Base-by-base conservation (phyloP, 148 eudicot genomes). In the Cornus kousa region DNA sequence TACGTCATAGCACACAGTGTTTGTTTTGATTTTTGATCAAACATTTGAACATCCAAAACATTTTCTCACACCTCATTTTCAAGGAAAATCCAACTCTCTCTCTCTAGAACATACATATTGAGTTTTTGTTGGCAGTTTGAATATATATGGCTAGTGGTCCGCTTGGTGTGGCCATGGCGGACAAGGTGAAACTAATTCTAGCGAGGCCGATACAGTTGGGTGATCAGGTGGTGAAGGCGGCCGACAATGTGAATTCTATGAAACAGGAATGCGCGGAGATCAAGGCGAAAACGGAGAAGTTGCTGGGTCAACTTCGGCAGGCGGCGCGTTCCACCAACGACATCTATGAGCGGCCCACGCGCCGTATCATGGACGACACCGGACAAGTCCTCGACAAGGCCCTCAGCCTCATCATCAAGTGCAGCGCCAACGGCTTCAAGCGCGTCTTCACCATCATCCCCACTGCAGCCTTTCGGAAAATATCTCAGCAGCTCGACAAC, bases 361-460 rank as follows among this genome's bases (percentile, higher is more conserved):
- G 97, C 24, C 91, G 95, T 6, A 93, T 93, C 77, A 90, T 91
- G 68, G 93, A 90, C 60, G 92, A 93, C 74, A 91, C 97, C 3
- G 88, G 87, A 53, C 92, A 90, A 7, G 90, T 85, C 75, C 86
- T 93, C 0, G 97, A 91, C 13, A 93, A 93, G 60, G 86, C 97
- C 0, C 75, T 91, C 0, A 78, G 77, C 40, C 90, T 93, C 35
- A 78, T 91, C 0, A 80, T 83, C 74, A 91, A 93, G 35, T 93
- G 97, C 73, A 73, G 89, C 3, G 81, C 91, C 46, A 86, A 86
- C 65, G 79, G 90, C 12, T 17, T 93, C 24, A 81, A 84, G 60
- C 91, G 95, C 0, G 84, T 93, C 1, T 91, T 93, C 79, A 93
- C 95, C n/a, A 91, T 93, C 71, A 90, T 90, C 78, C 95, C 93